Percentiles rank a stretch among this genome's conserved stretches.
These are phyloP conservation scores for Salvia splendens DNA, from an alignment of 257 asterid genomes.

Conservation along the genomic window DNA sequence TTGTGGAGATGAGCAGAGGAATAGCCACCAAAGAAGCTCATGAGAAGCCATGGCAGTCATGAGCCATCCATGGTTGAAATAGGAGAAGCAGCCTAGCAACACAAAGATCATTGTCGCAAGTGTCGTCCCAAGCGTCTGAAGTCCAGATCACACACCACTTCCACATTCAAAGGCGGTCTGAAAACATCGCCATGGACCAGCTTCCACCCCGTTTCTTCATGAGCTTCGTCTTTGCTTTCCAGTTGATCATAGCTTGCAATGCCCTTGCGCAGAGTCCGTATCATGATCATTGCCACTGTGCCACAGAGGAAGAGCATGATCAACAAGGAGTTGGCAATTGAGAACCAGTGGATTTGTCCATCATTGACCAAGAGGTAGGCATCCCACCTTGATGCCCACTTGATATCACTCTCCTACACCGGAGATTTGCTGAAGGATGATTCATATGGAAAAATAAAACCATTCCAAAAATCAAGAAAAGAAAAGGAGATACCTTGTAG, in stretches of 20 bases:
- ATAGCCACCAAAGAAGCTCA: too few species aligned
- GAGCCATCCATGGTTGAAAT: slow-evolving; percentile 66
- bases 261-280: slow-evolving; percentile 54
- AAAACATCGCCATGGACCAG: slow-evolving; percentile 72
- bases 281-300: slow-evolving; percentile 71
- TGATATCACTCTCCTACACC: slow-evolving; percentile 60
- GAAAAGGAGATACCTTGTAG: slow-evolving; percentile 44
- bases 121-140: slow-evolving; percentile 61
- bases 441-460: background rate
- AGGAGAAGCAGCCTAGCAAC: slow-evolving; percentile 60
- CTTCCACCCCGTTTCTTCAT: slow-evolving; percentile 76
- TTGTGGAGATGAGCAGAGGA: too few species aligned
- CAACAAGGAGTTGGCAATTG: slow-evolving; percentile 66
- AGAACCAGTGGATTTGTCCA: slow-evolving; percentile 70
- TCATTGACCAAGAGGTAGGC: slow-evolving; percentile 63
- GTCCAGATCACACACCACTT: slow-evolving; percentile 66
- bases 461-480: slow-evolving; percentile 21
- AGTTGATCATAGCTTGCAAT: slow-evolving; percentile 58
- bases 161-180: slow-evolving; percentile 59
- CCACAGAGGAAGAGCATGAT: slow-evolving; percentile 67
- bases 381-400: slow-evolving; percentile 82
- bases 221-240: slow-evolving; percentile 76
- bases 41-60: too few species aligned
- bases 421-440: slow-evolving; percentile 2
- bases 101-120: slow-evolving; percentile 66